These are phyloP conservation scores for Penicillium goetzii DNA, from an alignment of 495 filamentous ascomycete genomes.

Conservation along the genomic window DNA sequence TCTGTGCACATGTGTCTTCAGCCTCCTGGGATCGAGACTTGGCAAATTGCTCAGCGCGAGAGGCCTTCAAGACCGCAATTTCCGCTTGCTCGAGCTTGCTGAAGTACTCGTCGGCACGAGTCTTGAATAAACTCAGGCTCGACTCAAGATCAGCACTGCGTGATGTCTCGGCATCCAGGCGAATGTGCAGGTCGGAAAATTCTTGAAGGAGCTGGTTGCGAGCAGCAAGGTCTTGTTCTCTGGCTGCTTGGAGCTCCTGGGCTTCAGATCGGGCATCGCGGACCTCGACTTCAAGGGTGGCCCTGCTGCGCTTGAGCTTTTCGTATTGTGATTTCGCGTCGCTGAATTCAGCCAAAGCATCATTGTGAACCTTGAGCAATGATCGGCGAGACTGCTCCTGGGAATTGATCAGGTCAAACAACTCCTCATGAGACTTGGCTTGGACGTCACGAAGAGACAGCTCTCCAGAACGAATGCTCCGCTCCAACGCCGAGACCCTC, in stretches of 20 bases:
- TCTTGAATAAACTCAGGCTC: constrained; percentile 88
- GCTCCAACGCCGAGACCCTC: constrained; percentile 90
- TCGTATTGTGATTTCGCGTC: constrained; percentile 88
- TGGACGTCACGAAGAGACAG: constrained; percentile 90
- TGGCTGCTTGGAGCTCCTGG: constrained; percentile 71
- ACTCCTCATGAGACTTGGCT: constrained; percentile 90
- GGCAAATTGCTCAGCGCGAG: constrained; percentile 89
- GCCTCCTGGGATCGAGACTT: constrained; percentile 85
- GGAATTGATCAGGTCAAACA: constrained; percentile 89
- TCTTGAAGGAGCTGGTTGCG: constrained; percentile 88
- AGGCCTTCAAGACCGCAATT: constrained; percentile 90
- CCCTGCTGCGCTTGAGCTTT: constrained; percentile 76
- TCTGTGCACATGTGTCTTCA: constrained; percentile 85
- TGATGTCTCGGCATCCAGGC: constrained; percentile 85
- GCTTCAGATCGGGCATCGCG: constrained; percentile 83
- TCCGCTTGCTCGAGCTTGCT: constrained; percentile 97
- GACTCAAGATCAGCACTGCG: constrained; percentile 82
- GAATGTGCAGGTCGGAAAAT: constrained; percentile 91
- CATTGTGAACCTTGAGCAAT: constrained; percentile 81
- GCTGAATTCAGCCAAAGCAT: constrained; percentile 78
- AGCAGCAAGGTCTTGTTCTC: constrained; percentile 83
- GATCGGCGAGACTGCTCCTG: constrained; percentile 88
- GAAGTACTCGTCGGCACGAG: constrained; percentile 94
- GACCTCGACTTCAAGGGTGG: constrained; percentile 83
- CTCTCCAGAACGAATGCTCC: constrained; percentile 84